Conservation (phyloP, 176 grass and related monocot genomes). For the Musa schizocarpa region DNA sequence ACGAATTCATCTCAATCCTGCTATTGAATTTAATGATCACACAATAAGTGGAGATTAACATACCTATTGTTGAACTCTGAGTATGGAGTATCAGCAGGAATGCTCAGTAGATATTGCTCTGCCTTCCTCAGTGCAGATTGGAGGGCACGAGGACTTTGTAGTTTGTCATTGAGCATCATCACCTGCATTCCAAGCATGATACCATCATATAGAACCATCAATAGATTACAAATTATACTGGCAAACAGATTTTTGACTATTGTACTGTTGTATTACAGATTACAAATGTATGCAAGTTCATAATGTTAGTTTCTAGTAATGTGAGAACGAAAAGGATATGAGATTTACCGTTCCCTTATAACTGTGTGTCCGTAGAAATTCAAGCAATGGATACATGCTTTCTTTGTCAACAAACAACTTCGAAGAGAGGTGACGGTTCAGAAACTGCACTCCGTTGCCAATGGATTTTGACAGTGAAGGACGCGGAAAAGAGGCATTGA, state of each 20-base stretch:
- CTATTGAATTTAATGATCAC: neutral
- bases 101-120: constrained; percentile 54
- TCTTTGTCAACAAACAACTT: constrained; percentile 20
- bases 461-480: constrained; percentile 18
- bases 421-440: constrained; percentile 19
- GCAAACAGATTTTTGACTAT: neutral
- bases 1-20: neutral
- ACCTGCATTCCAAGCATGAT: neutral
- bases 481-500: constrained; percentile 19
- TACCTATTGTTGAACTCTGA: constrained; percentile 73
- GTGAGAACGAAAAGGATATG: neutral
- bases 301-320: neutral
- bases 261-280: neutral
- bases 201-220: neutral
- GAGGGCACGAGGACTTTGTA: constrained; percentile 71
- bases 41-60: neutral
- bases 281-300: no score
- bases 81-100: constrained; percentile 68
- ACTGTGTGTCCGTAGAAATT: constrained; percentile 9
- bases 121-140: constrained; percentile 85
- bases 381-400: constrained; percentile 18
- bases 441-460: constrained; percentile 14
- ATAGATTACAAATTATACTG: neutral
- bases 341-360: constrained; percentile 18
- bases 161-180: constrained; percentile 80